Percentiles rank a stretch among this genome's conserved stretches.
Conservation (phyloP, 2,329 filamentous ascomycete species). For the Pochonia chlamydosporia region DNA sequence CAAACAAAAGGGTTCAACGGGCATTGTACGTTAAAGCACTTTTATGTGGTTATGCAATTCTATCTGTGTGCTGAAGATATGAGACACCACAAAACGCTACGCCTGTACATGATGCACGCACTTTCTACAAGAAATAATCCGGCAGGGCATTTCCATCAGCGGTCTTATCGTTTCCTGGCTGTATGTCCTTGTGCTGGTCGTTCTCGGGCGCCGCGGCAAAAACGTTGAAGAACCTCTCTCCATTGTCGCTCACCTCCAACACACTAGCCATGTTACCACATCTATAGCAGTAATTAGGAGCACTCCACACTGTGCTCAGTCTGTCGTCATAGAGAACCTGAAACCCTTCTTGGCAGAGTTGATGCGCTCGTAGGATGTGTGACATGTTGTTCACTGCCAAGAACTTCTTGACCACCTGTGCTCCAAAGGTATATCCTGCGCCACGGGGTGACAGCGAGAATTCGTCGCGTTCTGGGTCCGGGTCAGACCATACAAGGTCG, state of each 20-base stretch:
- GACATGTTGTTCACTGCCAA: constrained; percentile 96
- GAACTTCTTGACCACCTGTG: constrained; percentile 97
- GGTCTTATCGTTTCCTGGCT: constrained; percentile 68
- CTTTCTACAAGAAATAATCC: constrained; percentile 61
- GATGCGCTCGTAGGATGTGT: constrained; percentile 95
- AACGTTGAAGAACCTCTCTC: constrained; percentile 94
- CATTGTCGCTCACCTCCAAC: constrained; percentile 87
- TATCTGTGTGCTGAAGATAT: constrained; percentile 12
- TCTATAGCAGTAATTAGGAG: constrained; percentile 90
- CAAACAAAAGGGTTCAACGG: no score
- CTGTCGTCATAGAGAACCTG: constrained; percentile 94
- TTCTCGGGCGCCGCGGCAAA: constrained; percentile 97
- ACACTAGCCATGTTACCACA: constrained; percentile 98
- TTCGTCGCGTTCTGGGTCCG: constrained; percentile 94
- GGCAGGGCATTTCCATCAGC: constrained; percentile 58
- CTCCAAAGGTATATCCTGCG: constrained; percentile 94
- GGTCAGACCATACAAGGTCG: constrained; percentile 98
- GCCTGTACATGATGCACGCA: background rate
- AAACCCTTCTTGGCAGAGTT: constrained; percentile 96
- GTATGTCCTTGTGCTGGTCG: constrained; percentile 80
- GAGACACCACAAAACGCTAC: constrained; percentile 1
- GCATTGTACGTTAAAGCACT: background rate
- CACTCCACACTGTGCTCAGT: constrained; percentile 95
- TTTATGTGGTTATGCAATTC: constrained; percentile 13
- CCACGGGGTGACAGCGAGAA: constrained; percentile 91